These are phyloP conservation scores for Setaria italica DNA, from an alignment of 202 grass and related monocot species.

Conservation along the genomic window DNA sequence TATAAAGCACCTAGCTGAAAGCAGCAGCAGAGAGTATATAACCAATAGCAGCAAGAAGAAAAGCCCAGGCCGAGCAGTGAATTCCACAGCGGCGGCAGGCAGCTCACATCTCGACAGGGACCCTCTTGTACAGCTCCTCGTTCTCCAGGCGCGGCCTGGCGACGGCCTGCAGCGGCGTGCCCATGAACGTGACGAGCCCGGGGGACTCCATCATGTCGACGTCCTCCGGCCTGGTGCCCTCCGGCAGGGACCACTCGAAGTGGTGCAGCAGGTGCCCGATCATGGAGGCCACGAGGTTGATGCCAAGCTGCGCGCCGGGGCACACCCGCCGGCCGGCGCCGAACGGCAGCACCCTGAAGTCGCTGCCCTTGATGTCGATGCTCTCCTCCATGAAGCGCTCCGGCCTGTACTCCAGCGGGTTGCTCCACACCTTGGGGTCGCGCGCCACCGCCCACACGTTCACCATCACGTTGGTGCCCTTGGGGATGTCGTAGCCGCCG, in stretches of 20 bases:
- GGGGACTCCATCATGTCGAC: constrained; percentile 71
- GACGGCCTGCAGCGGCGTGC: constrained; percentile 60
- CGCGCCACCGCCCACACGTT: constrained; percentile 87
- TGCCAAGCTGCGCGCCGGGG: constrained; percentile 86
- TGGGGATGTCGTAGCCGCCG: constrained; percentile 78
- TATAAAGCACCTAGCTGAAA: constrained; percentile 37
- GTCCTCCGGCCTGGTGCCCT: constrained; percentile 61
- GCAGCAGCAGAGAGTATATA: constrained; percentile 5
- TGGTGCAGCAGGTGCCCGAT: constrained; percentile 88
- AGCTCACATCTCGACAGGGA: constrained; percentile 71
- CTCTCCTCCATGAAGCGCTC: constrained; percentile 82
- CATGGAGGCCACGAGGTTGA: constrained; percentile 93
- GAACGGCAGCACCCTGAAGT: constrained; percentile 86
- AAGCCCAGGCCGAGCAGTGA: neutral
- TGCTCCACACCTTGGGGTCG: constrained; percentile 81
- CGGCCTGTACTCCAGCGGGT: constrained; percentile 75
- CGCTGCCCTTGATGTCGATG: constrained; percentile 95
- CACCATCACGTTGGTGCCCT: constrained; percentile 82
- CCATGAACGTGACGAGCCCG: constrained; percentile 92
- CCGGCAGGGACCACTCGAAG: constrained; percentile 81
- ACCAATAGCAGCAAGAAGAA: constrained; percentile 17
- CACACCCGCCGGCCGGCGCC: constrained; percentile 81
- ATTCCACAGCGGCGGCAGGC: constrained; percentile 6
- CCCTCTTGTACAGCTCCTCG: constrained; percentile 62
- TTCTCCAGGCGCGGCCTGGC: constrained; percentile 72